Evolutionary conservation across 2,329 filamentous ascomycete genomes (phyloP).

Genomic region (Daldinia sp.): DNA sequence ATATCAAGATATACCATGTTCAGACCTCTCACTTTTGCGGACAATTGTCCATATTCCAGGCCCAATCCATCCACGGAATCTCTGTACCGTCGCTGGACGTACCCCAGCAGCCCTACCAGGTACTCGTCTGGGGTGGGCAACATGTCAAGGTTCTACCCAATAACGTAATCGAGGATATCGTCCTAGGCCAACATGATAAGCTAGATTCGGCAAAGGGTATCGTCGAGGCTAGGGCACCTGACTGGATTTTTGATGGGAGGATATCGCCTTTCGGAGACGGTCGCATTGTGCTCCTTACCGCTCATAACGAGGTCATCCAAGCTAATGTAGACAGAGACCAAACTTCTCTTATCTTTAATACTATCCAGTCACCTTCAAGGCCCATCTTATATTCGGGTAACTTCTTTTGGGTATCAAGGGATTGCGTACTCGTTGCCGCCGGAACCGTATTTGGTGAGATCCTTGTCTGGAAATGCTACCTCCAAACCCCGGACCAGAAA

Average conservation of each 20-base stretch:
- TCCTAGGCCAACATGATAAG: conserved; percentile 36
- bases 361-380: conserved; percentile 70
- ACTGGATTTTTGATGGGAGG: conserved; percentile 80
- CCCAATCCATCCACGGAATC: conserved; percentile 80
- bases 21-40: conserved; percentile 49
- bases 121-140: conserved; percentile 76
- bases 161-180: conserved; percentile 48
- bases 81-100: conserved; percentile 49
- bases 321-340: conserved; percentile 47
- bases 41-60: conserved; percentile 64
- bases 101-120: conserved; percentile 33
- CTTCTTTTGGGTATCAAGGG: conserved; percentile 66
- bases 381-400: conserved; percentile 90
- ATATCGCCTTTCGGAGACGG: conserved; percentile 56
- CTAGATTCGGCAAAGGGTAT: conserved; percentile 30
- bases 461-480: conserved; percentile 80
- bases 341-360: conserved; percentile 53
- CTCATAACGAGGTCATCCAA: conserved; percentile 82
- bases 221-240: conserved; percentile 60
- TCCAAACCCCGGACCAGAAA: conserved; percentile 36
- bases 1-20: conserved; percentile 62
- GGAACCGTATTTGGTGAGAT: conserved; percentile 97
- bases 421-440: conserved; percentile 76
- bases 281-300: conserved; percentile 74
- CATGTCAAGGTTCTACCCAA: conserved; percentile 57